Conservation (phyloP, 495 filamentous ascomycete genomes). For the Podospora australis region DNA sequence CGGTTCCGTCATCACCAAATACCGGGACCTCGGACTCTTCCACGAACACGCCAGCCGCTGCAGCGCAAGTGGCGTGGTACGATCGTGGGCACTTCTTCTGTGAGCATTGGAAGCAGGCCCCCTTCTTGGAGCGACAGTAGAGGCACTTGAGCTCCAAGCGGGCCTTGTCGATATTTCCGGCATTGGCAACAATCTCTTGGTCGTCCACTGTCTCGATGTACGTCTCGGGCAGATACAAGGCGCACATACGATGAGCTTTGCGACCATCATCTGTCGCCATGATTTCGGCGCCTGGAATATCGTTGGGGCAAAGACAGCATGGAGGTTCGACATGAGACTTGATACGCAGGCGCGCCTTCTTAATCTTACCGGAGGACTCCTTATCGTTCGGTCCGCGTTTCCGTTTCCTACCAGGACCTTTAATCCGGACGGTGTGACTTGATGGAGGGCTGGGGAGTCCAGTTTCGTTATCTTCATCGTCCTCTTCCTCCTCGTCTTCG, state of each 20-base stretch:
- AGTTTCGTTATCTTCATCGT: constrained; percentile 56
- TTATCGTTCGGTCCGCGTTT: constrained; percentile 33
- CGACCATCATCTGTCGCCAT: constrained; percentile 83
- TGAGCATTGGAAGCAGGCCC: constrained; percentile 95
- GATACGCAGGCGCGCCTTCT: constrained; percentile 65
- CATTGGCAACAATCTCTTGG: constrained; percentile 66
- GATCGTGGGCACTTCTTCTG: constrained; percentile 88
- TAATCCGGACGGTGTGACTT: constrained; percentile 36
- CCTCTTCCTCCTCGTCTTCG: constrained; percentile 64
- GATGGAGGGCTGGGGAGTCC: constrained; percentile 71
- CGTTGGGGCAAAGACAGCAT: constrained; percentile 92
- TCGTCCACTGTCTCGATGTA: constrained; percentile 67
- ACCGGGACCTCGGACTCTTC: constrained; percentile 78
- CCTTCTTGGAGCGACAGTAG: constrained; percentile 87
- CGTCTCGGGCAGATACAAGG: constrained; percentile 86
- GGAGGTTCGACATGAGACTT: constrained; percentile 69
- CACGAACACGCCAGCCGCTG: constrained; percentile 82
- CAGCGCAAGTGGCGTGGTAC: constrained; percentile 93
- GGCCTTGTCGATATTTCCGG: constrained; percentile 75
- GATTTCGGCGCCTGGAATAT: constrained; percentile 76
- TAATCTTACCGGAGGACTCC: constrained; percentile 50
- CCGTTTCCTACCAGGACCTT: constrained; percentile 54
- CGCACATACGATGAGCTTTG: constrained; percentile 83
- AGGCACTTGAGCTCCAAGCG: constrained; percentile 87
- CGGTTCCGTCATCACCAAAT: constrained; percentile 84